phyloP scores from a whole-genome alignment of 306 rosid genomes.

The Inga leiocalycina region DNA sequence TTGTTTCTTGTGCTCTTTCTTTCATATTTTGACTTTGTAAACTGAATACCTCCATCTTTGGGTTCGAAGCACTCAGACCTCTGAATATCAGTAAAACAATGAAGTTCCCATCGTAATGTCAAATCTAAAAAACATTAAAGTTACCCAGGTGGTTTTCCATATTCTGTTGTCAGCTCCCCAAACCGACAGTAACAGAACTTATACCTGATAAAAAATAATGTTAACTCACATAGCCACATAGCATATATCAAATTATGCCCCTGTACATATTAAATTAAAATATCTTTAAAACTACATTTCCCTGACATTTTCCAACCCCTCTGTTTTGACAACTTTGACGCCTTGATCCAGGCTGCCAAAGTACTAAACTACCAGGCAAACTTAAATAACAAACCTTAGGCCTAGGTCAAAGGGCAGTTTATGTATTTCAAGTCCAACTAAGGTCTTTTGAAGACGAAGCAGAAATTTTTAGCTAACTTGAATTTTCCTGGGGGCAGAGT shows the following conservation, averaged over 20 bases:
- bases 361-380: constrained; percentile 6
- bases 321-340: background rate
- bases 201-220: constrained; percentile 55
- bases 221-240: background rate
- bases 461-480: background rate
- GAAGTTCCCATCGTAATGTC: too few relatives aligned
- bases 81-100: too few relatives aligned
- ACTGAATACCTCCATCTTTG: too few relatives aligned
- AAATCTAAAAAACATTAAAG: constrained; percentile 8
- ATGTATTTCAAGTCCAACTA: background rate
- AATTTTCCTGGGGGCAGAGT: background rate
- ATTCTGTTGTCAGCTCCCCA: constrained; percentile 95
- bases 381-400: background rate
- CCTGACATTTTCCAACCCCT: background rate
- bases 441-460: background rate
- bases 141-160: constrained; percentile 99
- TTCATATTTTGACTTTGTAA: too few relatives aligned
- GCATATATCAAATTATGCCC: background rate
- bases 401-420: too few relatives aligned
- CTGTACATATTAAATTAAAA: background rate
- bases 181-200: constrained; percentile 90
- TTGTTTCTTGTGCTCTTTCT: too few relatives aligned
- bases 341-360: background rate
- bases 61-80: too few relatives aligned
- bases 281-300: background rate